These are phyloP conservation scores for Theobroma cacao DNA, from an alignment of 345 rosid genomes.

Conservation along the genomic window DNA sequence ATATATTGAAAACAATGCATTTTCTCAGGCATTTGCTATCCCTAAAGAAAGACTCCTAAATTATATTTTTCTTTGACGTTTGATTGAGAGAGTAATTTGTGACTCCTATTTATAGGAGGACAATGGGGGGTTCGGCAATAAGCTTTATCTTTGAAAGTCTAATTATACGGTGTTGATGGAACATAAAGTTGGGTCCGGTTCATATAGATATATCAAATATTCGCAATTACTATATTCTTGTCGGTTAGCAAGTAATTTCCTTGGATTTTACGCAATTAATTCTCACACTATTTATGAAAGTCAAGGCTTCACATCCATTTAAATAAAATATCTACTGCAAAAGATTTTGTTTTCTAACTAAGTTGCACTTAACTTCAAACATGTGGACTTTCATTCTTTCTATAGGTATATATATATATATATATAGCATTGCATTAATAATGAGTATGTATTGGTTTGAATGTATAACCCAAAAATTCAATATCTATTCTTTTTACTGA, in stretches of 20 bases:
- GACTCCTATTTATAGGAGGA: neutral
- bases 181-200: neutral
- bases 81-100: neutral
- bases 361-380: no score
- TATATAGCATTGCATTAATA: no score
- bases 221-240: neutral
- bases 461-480: no score
- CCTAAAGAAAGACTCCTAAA: neutral
- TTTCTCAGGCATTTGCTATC: neutral
- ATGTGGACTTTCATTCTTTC: no score
- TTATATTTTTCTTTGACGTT: neutral
- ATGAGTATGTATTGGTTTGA: no score
- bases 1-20: conserved; percentile 7
- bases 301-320: no score
- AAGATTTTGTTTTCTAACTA: no score
- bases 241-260: neutral
- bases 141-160: conserved; percentile 1
- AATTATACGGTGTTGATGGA: neutral
- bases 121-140: neutral
- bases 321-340: no score
- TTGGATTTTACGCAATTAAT: neutral
- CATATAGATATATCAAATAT: no score
- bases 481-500: no score
- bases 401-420: no score
- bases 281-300: no score